phyloP scores from a whole-genome alignment of 345 rosid species.

The Odontarrhena argentea region DNA sequence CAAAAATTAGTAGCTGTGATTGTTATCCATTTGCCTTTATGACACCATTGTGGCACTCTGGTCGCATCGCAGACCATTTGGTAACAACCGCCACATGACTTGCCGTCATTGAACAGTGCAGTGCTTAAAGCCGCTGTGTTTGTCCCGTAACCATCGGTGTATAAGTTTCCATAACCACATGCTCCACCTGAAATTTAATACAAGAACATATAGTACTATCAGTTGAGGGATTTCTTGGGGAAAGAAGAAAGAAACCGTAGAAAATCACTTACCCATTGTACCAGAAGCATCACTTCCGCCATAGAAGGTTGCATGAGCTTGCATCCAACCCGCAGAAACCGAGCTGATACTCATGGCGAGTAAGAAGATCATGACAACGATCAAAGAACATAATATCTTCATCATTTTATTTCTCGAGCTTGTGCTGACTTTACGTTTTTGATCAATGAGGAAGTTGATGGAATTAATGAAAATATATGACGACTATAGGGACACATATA shows the following conservation, averaged over 20 bases:
- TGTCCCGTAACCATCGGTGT: conserved; percentile 67
- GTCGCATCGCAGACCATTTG: conserved; percentile 58
- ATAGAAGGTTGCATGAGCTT: conserved; percentile 66
- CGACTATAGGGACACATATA: neutral
- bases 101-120: conserved; percentile 64
- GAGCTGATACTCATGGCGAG: conserved; percentile 1
- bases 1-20: conserved; percentile 82
- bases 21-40: conserved; percentile 56
- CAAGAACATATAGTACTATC: no score
- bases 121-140: conserved; percentile 71
- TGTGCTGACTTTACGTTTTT: neutral
- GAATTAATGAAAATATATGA: neutral
- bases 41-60: conserved; percentile 68
- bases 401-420: neutral
- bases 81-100: conserved; percentile 69
- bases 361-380: neutral
- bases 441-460: neutral
- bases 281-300: conserved; percentile 68
- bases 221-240: neutral
- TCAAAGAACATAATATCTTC: neutral
- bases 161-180: conserved; percentile 75
- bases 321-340: conserved; percentile 51
- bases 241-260: neutral
- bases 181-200: conserved; percentile 59
- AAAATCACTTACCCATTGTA: conserved; percentile 49